Conservation (phyloP, 129 eudicot genomes). For the Rutidosis leptorrhynchoides region DNA sequence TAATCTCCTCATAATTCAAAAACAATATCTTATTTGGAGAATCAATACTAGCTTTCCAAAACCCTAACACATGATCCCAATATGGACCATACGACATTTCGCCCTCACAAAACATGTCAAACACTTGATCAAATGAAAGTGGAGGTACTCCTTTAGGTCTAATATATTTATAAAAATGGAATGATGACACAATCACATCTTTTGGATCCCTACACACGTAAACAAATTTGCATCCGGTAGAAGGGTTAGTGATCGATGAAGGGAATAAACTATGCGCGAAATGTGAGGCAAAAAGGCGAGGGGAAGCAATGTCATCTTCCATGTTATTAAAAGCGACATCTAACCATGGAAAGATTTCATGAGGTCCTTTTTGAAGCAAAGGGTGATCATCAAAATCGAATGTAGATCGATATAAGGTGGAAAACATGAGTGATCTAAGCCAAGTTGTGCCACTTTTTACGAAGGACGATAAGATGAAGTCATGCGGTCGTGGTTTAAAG, state of each 20-base stretch:
- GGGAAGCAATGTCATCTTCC: not conserved
- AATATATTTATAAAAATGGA: not conserved
- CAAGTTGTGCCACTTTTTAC: not conserved
- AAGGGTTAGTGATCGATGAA: not conserved
- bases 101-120: not conserved
- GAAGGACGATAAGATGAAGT: not conserved
- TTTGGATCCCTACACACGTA: slow-evolving; percentile 4
- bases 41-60: not conserved
- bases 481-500: not conserved
- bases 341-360: not conserved
- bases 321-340: not conserved
- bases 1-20: not conserved
- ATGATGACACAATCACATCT: not conserved
- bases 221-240: not conserved
- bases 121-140: not conserved
- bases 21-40: not conserved
- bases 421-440: not conserved
- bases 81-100: not conserved
- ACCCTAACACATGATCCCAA: slow-evolving; percentile 7
- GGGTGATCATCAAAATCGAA: not conserved
- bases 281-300: not conserved
- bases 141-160: not conserved
- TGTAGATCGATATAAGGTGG: not conserved
- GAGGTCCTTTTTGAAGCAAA: not conserved
- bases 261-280: not conserved